Conservation (phyloP, 1,139 yeast species). For the Yamadazyma aaseri region DNA sequence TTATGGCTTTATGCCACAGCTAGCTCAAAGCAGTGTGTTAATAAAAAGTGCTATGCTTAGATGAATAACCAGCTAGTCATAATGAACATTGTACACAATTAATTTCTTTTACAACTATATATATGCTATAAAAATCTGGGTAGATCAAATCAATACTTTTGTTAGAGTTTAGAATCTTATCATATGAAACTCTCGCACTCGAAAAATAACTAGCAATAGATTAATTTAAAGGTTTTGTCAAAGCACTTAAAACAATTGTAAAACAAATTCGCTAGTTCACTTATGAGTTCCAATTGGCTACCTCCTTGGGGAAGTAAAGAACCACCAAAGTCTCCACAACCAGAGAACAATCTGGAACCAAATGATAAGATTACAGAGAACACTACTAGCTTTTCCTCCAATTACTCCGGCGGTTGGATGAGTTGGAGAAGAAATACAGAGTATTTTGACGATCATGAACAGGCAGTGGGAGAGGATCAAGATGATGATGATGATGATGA, state of each 20-base stretch:
- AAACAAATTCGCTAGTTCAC: too few species aligned
- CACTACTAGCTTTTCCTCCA: neutral
- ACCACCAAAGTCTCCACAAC: neutral
- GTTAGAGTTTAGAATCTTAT: too few species aligned
- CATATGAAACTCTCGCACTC: constrained; percentile 3
- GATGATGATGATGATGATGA: constrained; percentile 25
- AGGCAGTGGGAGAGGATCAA: constrained; percentile 15
- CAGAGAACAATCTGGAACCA: neutral
- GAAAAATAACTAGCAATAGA: neutral
- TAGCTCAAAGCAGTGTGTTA: too few species aligned
- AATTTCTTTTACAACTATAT: too few species aligned
- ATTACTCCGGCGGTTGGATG: constrained; percentile 4
- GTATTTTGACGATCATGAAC: constrained; percentile 10
- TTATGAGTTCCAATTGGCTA: constrained; percentile 14
- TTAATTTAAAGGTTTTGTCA: too few species aligned
- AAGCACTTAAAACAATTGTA: too few species aligned
- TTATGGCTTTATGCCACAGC: too few species aligned
- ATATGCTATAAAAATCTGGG: too few species aligned
- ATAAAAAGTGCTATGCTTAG: too few species aligned
- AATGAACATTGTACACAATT: too few species aligned
- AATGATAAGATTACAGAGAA: neutral
- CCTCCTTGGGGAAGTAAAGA: constrained; percentile 9
- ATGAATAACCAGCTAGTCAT: too few species aligned
- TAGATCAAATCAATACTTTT: too few species aligned
- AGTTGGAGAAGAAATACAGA: constrained; percentile 10